Evolutionary conservation across 441 rosid species (phyloP).

Genomic region (Francoa sonchifolia): DNA sequence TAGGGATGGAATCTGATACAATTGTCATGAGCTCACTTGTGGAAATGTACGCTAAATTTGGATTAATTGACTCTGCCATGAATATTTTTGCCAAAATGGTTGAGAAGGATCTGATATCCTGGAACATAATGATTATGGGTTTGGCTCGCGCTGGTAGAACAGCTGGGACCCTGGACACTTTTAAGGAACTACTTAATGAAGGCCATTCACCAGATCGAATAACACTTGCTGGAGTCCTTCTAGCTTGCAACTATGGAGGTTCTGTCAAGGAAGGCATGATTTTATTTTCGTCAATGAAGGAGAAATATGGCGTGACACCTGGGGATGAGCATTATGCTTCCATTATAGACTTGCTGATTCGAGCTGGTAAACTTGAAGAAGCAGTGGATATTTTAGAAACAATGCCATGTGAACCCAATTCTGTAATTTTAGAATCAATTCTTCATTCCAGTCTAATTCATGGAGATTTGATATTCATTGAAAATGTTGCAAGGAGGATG

Average conservation of each 20-base stretch:
- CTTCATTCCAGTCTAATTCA: slow-evolving; percentile 20
- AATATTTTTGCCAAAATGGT: slow-evolving; percentile 29
- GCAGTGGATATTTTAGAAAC: slow-evolving; percentile 25
- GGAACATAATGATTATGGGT: slow-evolving; percentile 55
- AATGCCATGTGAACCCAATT: slow-evolving; percentile 38
- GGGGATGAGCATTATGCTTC: slow-evolving; percentile 42
- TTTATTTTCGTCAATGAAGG: slow-evolving; percentile 45
- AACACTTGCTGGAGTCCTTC: slow-evolving; percentile 38
- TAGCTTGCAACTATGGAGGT: slow-evolving; percentile 50
- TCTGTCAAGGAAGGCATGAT: slow-evolving; percentile 33
- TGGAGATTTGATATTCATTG: slow-evolving; percentile 29
- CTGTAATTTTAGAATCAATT: slow-evolving; percentile 32
- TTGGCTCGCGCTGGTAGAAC: slow-evolving; percentile 33
- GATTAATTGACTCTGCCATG: slow-evolving; percentile 35
- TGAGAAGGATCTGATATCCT: slow-evolving; percentile 45
- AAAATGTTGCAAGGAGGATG: slow-evolving; percentile 35
- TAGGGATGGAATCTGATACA: slow-evolving; percentile 35
- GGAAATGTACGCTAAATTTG: slow-evolving; percentile 48
- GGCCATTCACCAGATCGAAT: slow-evolving; percentile 42
- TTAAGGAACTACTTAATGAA: slow-evolving; percentile 20
- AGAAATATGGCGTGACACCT: slow-evolving; percentile 24
- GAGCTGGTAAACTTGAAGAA: slow-evolving; percentile 30
- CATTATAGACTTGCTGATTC: slow-evolving; percentile 38
- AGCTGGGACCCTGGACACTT: slow-evolving; percentile 32
- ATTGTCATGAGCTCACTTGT: slow-evolving; percentile 47